Percentiles rank a stretch among this genome's conserved stretches.
phyloP scores from a whole-genome alignment of 2,329 filamentous ascomycete species.

The Aureobasidium zeae region DNA sequence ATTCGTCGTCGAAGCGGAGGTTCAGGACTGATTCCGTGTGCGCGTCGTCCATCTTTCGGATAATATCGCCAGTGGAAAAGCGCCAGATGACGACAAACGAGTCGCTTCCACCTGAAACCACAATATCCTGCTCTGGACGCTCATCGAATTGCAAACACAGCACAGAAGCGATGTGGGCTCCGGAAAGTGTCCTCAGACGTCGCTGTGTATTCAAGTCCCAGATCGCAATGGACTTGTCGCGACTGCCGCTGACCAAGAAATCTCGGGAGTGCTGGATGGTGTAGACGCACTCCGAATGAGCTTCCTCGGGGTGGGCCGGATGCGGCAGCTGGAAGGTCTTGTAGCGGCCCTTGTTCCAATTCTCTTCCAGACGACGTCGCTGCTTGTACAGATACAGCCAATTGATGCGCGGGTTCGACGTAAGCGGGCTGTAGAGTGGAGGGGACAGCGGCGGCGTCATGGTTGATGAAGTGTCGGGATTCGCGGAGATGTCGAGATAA shows the following conservation, averaged over 20 bases:
- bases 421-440: neutral
- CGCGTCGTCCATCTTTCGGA: conserved; percentile 66
- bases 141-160: conserved; percentile 93
- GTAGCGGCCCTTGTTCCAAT: conserved; percentile 79
- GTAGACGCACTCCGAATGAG: conserved; percentile 88
- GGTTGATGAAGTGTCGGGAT: neutral
- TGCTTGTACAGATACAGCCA: conserved; percentile 93
- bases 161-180: conserved; percentile 71
- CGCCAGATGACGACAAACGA: conserved; percentile 20
- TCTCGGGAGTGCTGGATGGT: conserved; percentile 81
- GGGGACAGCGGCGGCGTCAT: neutral
- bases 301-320: conserved; percentile 67
- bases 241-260: conserved; percentile 85
- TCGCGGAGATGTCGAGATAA: neutral
- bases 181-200: conserved; percentile 39
- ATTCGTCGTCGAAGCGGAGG: conserved; percentile 81
- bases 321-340: conserved; percentile 87
- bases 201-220: conserved; percentile 82
- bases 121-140: conserved; percentile 47
- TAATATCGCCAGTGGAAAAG: conserved; percentile 66
- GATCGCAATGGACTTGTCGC: conserved; percentile 77
- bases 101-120: conserved; percentile 22
- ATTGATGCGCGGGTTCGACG: conserved; percentile 45
- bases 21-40: conserved; percentile 90
- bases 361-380: conserved; percentile 72